These are phyloP conservation scores for Brassica rapa DNA, from an alignment of 345 rosid genomes.

Conservation along the genomic window DNA sequence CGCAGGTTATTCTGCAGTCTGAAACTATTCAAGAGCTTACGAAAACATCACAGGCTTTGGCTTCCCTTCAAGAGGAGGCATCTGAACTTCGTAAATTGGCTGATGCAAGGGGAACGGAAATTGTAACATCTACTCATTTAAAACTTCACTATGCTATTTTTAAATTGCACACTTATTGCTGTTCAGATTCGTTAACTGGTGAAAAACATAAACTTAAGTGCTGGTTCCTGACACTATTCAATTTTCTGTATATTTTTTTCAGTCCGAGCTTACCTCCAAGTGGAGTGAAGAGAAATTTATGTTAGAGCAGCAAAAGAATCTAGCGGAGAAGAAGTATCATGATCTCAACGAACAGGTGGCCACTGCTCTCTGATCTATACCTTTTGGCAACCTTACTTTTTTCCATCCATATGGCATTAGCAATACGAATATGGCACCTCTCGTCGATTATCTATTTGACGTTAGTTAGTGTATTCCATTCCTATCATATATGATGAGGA, in stretches of 20 bases:
- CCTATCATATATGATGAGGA: slow-evolving; percentile 6
- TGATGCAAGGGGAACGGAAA: slow-evolving; percentile 59
- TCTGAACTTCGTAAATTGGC: slow-evolving; percentile 68
- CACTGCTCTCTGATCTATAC: slow-evolving; percentile 17
- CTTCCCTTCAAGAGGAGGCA: slow-evolving; percentile 70
- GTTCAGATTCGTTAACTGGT: slow-evolving; percentile 6
- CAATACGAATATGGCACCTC: slow-evolving; percentile 9
- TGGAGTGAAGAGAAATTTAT: slow-evolving; percentile 67
- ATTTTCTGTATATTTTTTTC: slow-evolving; percentile 33
- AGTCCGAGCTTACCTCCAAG: slow-evolving; percentile 69
- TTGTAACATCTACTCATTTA: slow-evolving; percentile 48
- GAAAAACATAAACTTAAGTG: background rate
- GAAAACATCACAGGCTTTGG: slow-evolving; percentile 78
- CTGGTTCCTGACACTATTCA: slow-evolving; percentile 22
- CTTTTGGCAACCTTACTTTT: slow-evolving; percentile 19
- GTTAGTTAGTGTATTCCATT: slow-evolving; percentile 6
- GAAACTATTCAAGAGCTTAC: slow-evolving; percentile 95
- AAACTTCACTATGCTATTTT: slow-evolving; percentile 9
- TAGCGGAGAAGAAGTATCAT: slow-evolving; percentile 67
- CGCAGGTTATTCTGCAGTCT: slow-evolving; percentile 87
- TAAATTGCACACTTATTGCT: background rate
- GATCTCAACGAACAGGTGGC: slow-evolving; percentile 89
- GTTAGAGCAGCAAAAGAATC: slow-evolving; percentile 62
- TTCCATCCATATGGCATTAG: slow-evolving; percentile 3
- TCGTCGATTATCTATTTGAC: background rate